These are phyloP conservation scores for Pleurotus tuber-regium DNA, from an alignment of 768 basidiomycete species.

Conservation along the genomic window DNA sequence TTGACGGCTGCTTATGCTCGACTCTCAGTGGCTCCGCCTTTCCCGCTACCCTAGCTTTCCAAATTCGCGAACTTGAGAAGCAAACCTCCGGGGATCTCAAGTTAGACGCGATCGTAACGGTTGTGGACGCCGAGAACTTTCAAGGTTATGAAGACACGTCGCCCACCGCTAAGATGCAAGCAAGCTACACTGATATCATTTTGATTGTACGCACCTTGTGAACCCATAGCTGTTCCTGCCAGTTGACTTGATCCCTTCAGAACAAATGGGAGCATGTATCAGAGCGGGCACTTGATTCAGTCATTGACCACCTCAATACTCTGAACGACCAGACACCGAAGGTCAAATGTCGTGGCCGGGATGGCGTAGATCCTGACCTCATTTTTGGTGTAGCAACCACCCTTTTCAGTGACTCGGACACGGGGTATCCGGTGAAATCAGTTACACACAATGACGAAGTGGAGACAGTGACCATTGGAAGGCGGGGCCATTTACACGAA, in stretches of 20 bases:
- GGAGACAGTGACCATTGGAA: constrained; percentile 67
- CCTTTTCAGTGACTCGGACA: constrained; percentile 46
- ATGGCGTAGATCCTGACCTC: constrained; percentile 71
- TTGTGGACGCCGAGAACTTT: constrained; percentile 91
- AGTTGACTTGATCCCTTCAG: constrained; percentile 31
- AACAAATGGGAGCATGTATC: constrained; percentile 91
- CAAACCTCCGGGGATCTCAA: constrained; percentile 74
- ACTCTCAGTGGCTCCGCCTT: constrained; percentile 82
- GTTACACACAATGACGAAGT: constrained; percentile 77
- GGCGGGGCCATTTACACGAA: constrained; percentile 29
- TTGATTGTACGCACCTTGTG: constrained; percentile 59
- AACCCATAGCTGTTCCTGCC: neutral
- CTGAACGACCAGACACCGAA: constrained; percentile 91
- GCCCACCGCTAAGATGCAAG: constrained; percentile 90
- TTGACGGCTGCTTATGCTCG: neutral
- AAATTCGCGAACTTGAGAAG: constrained; percentile 84
- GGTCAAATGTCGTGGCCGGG: constrained; percentile 60
- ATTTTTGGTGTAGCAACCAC: constrained; percentile 92
- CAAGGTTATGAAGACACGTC: constrained; percentile 89
- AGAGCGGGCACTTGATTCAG: constrained; percentile 74
- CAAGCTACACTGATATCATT: constrained; percentile 92
- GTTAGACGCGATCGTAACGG: constrained; percentile 89
- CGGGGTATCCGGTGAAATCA: constrained; percentile 15
- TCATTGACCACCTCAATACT: constrained; percentile 84
- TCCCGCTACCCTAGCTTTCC: constrained; percentile 92